Percentiles rank a stretch among this genome's conserved stretches.
Evolutionary conservation across 371 early-diverging fungal species (phyloP).

Genomic region (Actinomortierella wolfii): DNA sequence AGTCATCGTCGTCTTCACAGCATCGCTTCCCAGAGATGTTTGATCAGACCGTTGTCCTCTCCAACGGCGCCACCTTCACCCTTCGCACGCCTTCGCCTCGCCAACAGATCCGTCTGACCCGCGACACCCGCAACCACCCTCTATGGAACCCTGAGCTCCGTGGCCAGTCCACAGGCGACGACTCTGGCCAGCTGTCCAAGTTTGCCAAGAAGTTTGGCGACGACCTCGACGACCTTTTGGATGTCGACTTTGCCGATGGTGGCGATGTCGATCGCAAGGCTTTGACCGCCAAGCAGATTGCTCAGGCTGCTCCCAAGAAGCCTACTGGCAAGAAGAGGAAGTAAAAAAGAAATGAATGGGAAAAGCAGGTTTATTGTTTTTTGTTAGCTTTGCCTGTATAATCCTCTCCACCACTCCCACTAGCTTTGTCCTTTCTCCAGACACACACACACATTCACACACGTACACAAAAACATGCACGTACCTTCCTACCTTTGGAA

Average conservation of each 20-base stretch:
- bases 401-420: too few species aligned
- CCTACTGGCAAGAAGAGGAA: constrained; percentile 35
- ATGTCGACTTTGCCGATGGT: constrained; percentile 37
- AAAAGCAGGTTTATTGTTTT: too few species aligned
- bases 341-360: constrained; percentile 8
- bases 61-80: constrained; percentile 88
- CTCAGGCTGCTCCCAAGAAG: constrained; percentile 23
- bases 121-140: constrained; percentile 91
- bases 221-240: constrained; percentile 49
- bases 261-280: constrained; percentile 42
- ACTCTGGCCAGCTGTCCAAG: constrained; percentile 75
- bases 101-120: constrained; percentile 80
- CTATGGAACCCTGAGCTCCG: constrained; percentile 85
- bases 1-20: neutral
- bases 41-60: constrained; percentile 82
- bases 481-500: too few species aligned
- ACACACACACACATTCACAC: too few species aligned
- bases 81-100: constrained; percentile 88
- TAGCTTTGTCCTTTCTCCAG: too few species aligned
- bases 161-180: constrained; percentile 56
- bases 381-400: too few species aligned
- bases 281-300: constrained; percentile 40
- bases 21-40: constrained; percentile 66
- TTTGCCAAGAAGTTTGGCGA: constrained; percentile 80
- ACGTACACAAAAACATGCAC: too few species aligned